These are phyloP conservation scores for Stenocarpella maydis DNA, from an alignment of 2,329 filamentous ascomycete species.

Conservation along the genomic window DNA sequence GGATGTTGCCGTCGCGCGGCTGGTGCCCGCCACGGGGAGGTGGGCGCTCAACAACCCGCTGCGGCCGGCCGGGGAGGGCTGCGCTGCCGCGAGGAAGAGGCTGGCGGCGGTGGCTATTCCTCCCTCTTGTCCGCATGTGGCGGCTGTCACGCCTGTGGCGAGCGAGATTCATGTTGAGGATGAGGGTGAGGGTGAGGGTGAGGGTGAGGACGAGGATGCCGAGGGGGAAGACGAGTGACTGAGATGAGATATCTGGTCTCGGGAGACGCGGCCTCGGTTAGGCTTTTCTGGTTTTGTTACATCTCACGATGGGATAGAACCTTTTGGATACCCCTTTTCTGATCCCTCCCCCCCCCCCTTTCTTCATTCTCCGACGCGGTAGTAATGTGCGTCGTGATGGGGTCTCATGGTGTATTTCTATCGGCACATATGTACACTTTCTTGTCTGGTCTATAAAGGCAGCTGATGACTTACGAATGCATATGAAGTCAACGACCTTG, in stretches of 20 bases:
- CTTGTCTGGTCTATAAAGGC: background rate
- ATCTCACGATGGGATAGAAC: conserved; percentile 3
- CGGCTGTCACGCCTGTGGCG: conserved; percentile 11
- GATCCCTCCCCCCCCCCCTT: background rate
- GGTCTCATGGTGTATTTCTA: conserved; percentile 6
- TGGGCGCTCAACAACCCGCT: conserved; percentile 49
- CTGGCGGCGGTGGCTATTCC: background rate
- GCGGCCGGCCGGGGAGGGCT: conserved; percentile 27
- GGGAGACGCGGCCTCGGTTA: background rate
- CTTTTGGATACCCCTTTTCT: conserved; percentile 18
- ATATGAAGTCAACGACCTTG: background rate
- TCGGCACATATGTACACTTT: conserved; percentile 11
- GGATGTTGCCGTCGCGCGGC: conserved; percentile 49
- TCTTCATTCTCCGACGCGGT: background rate
- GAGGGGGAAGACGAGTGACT: conserved; percentile 36
- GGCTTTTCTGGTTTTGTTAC: background rate
- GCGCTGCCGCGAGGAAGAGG: conserved; percentile 27
- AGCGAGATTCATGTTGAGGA: conserved; percentile 34
- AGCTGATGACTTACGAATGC: conserved; percentile 8
- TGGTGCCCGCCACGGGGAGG: conserved; percentile 33
- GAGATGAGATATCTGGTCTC: background rate
- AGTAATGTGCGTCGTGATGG: background rate
- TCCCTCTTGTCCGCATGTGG: no score
- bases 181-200: conserved; percentile 36
- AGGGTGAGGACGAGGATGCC: conserved; percentile 36